Percentiles rank a stretch among this genome's conserved stretches.
Conservation (phyloP, 177 flowering plant species). For the Telopea speciosissima region DNA sequence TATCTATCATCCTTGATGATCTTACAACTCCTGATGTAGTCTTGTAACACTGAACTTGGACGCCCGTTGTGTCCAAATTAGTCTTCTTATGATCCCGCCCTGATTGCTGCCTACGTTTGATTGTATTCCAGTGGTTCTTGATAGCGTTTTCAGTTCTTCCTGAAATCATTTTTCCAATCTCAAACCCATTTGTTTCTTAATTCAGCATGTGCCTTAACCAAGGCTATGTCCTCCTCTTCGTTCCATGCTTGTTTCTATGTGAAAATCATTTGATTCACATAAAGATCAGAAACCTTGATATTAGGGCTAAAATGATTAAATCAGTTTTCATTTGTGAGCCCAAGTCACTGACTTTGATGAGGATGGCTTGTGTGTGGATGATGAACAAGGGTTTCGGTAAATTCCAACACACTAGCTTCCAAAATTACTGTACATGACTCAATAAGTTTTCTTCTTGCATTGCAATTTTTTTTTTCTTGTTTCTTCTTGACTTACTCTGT, state of each 20-base stretch:
- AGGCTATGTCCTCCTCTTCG: constrained; percentile 58
- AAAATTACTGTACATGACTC: too few relatives aligned
- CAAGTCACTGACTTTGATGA: too few relatives aligned
- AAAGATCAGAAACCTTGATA: constrained; percentile 45
- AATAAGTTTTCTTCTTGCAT: too few relatives aligned
- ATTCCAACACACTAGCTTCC: too few relatives aligned
- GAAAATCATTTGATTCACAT: constrained; percentile 1
- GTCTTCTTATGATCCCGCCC: constrained; percentile 36
- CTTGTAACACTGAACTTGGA: constrained; percentile 38
- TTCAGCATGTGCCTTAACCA: constrained; percentile 52
- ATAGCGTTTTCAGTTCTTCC: constrained; percentile 78
- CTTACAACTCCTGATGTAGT: constrained; percentile 53
- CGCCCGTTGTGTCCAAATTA: background rate
- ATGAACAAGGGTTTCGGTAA: too few relatives aligned
- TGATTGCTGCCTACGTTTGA: constrained; percentile 57
- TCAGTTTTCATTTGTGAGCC: too few relatives aligned
- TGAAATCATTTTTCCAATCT: constrained; percentile 62
- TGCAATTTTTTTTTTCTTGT: too few relatives aligned
- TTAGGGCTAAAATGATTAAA: constrained; percentile 64
- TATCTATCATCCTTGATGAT: constrained; percentile 11
- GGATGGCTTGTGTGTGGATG: too few relatives aligned
- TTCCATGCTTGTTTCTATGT: too few relatives aligned
- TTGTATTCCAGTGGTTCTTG: constrained; percentile 83
- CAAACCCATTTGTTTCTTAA: constrained; percentile 87
- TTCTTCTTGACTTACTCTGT: too few relatives aligned